Evolutionary conservation across 1,284 basidiomycete species (phyloP).

Genomic region (Leccinum subspadiceum): DNA sequence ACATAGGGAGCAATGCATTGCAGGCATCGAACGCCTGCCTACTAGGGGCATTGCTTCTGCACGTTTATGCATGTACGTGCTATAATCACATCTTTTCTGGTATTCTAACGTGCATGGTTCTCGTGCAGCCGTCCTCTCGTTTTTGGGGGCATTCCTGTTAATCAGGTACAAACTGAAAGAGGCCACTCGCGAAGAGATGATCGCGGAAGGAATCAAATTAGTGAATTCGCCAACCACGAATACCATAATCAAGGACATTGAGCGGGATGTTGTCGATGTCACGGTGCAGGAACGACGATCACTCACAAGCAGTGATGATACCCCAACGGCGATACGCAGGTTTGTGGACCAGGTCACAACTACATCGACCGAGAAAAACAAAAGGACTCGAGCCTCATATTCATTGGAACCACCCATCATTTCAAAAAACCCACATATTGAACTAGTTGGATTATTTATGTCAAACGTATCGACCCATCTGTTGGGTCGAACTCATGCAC

Average conservation of each 20-base stretch:
- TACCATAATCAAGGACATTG: constrained; percentile 13
- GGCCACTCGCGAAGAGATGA: constrained; percentile 43
- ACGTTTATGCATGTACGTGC: constrained; percentile 50
- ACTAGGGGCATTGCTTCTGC: constrained; percentile 51
- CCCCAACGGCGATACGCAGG: background rate
- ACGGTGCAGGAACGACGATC: background rate
- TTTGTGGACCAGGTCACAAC: background rate
- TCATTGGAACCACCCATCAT: constrained; percentile 29
- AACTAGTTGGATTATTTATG: constrained; percentile 40
- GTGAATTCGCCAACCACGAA: constrained; percentile 18
- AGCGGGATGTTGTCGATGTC: constrained; percentile 6
- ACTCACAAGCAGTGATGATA: background rate
- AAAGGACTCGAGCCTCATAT: background rate
- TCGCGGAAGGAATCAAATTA: constrained; percentile 28
- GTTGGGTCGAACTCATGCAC: constrained; percentile 46
- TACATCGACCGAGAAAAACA: background rate
- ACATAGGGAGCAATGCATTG: constrained; percentile 11
- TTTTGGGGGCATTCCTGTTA: constrained; percentile 56
- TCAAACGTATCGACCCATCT: constrained; percentile 41
- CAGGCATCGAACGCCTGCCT: constrained; percentile 47
- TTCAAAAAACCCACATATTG: constrained; percentile 45
- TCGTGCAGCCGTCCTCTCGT: constrained; percentile 52
- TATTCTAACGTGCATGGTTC: background rate
- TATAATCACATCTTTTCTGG: background rate
- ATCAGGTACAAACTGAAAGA: constrained; percentile 53